A percentile compares a stretch with the other conserved stretches of the same genome.
These are phyloP conservation scores for Serendipita sp. DNA, from an alignment of 768 basidiomycete genomes.

Conservation along the genomic window DNA sequence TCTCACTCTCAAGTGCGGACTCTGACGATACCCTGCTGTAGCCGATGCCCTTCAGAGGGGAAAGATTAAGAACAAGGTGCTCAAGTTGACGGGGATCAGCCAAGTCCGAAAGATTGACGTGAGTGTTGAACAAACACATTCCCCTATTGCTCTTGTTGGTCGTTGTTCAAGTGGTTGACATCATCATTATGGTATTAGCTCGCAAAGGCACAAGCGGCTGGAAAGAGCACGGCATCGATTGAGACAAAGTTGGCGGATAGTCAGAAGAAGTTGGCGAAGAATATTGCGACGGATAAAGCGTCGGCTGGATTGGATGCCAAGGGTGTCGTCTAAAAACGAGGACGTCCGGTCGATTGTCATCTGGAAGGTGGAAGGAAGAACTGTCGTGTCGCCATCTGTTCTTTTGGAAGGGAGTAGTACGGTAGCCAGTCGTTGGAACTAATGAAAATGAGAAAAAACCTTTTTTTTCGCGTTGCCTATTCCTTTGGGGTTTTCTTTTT, in stretches of 20 bases:
- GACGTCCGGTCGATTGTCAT: neutral
- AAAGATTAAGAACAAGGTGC: conserved; percentile 32
- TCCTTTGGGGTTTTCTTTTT: too few species aligned
- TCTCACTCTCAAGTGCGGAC: neutral
- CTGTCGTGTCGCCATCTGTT: too few species aligned
- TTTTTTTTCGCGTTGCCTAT: too few species aligned
- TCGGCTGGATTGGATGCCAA: conserved; percentile 20
- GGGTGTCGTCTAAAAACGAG: conserved; percentile 14
- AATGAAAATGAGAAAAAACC: too few species aligned
- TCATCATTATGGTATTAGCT: conserved; percentile 16
- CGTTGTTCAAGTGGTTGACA: conserved; percentile 10
- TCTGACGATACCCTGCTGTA: neutral
- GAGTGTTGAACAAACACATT: too few species aligned
- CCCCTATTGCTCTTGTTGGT: too few species aligned
- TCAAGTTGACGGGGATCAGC: conserved; percentile 26
- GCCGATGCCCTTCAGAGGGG: conserved; percentile 24
- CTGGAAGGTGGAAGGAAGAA: too few species aligned
- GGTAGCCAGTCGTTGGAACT: too few species aligned
- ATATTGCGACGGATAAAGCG: conserved; percentile 22
- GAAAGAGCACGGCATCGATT: conserved; percentile 18
- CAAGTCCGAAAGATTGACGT: conserved; percentile 17
- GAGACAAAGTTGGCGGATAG: conserved; percentile 18
- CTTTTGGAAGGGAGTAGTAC: too few species aligned
- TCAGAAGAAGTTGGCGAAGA: conserved; percentile 22
- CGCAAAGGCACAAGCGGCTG: conserved; percentile 22